phyloP scores from a whole-genome alignment of 2,329 filamentous ascomycete genomes.

The Fusarium sp. region DNA sequence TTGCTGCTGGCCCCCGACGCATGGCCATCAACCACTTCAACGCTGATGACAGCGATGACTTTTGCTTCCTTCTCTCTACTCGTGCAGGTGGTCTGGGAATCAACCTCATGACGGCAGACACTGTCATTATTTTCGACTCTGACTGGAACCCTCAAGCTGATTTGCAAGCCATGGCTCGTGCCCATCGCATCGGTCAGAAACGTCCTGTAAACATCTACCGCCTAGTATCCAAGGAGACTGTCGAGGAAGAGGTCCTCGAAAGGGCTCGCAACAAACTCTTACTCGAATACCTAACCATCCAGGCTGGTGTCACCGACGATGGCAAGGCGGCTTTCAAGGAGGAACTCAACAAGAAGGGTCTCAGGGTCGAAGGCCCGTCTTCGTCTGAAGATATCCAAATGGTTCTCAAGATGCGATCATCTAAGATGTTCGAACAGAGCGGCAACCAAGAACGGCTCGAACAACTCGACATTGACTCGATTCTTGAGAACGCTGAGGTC shows the following conservation, averaged over 20 bases:
- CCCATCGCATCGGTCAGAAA: constrained; percentile 97
- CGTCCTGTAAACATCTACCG: constrained; percentile 96
- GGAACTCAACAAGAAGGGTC: constrained; percentile 81
- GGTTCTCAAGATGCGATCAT: constrained; percentile 96
- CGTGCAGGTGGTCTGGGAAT: constrained; percentile 97
- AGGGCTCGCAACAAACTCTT: constrained; percentile 97
- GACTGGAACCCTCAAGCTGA: constrained; percentile 99
- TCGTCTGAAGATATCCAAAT: constrained; percentile 95
- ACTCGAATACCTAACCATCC: constrained; percentile 96
- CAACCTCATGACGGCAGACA: constrained; percentile 98
- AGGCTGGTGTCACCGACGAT: constrained; percentile 95
- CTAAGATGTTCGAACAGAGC: constrained; percentile 98
- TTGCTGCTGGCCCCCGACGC: constrained; percentile 85
- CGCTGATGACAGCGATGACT: constrained; percentile 93
- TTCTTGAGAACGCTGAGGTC: constrained; percentile 95
- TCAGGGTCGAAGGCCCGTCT: constrained; percentile 81
- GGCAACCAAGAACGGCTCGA: constrained; percentile 97
- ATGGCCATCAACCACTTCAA: constrained; percentile 99
- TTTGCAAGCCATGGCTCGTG: constrained; percentile 97
- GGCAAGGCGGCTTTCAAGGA: constrained; percentile 81
- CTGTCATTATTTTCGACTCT: constrained; percentile 96
- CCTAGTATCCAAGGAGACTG: constrained; percentile 96
- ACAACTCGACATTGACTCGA: constrained; percentile 96
- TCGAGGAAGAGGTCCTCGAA: constrained; percentile 97
- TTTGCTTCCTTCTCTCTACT: constrained; percentile 95